These are phyloP conservation scores for Cocos nucifera DNA, from an alignment of 176 grass and related monocot genomes.

Conservation along the genomic window DNA sequence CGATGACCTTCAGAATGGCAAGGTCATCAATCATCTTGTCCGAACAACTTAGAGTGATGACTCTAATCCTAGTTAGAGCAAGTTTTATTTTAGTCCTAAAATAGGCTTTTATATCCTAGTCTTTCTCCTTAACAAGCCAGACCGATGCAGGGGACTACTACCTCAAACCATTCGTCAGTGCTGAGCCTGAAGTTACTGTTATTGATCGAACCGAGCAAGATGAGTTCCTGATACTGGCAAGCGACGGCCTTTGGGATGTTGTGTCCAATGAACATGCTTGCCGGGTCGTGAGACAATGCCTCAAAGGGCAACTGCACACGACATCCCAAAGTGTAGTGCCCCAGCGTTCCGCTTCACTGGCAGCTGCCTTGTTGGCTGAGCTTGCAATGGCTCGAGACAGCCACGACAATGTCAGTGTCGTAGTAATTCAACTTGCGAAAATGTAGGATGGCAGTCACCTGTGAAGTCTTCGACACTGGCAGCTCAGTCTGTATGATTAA, in stretches of 20 bases:
- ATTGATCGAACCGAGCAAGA: conserved; percentile 39
- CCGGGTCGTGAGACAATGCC: conserved; percentile 56
- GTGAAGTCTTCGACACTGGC: no score
- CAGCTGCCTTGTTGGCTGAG: conserved; percentile 48
- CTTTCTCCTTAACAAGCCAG: no score
- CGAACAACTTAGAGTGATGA: not conserved
- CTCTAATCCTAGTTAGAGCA: no score
- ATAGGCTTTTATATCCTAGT: no score
- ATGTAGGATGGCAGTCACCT: no score
- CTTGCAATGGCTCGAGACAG: conserved; percentile 54
- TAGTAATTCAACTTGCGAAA: conserved; percentile 27
- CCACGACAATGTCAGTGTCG: conserved; percentile 71
- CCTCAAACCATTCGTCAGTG: conserved; percentile 67
- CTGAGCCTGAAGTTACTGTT: conserved; percentile 60
- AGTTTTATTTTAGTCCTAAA: no score
- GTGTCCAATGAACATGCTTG: conserved; percentile 52
- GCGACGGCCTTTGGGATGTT: conserved; percentile 81
- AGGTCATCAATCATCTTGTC: not conserved
- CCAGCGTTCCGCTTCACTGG: conserved; percentile 44
- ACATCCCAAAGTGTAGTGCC: conserved; percentile 27
- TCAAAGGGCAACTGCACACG: conserved; percentile 35
- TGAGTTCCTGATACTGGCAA: conserved; percentile 80
- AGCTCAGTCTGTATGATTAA: no score
- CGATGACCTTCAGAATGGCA: no score
- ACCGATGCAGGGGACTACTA: conserved; percentile 63